Percentiles rank a stretch among this genome's conserved stretches.
phyloP scores from a whole-genome alignment of 768 basidiomycete genomes.

The Hypholoma sublateritium region DNA sequence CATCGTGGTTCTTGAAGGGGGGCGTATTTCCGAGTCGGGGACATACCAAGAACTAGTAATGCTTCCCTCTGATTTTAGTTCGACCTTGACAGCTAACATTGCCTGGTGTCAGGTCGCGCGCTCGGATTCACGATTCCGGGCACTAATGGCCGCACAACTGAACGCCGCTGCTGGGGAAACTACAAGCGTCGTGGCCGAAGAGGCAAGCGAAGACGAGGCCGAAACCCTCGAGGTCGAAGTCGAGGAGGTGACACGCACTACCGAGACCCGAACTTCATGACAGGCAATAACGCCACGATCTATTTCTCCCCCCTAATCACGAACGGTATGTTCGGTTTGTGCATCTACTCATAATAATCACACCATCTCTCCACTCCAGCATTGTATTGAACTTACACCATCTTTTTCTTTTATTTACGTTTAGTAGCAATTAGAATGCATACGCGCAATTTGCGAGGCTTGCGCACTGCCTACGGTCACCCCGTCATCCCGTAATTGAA shows the following conservation, averaged over 20 bases:
- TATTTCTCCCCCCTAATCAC: background rate
- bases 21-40: constrained; percentile 79
- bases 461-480: background rate
- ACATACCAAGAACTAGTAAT: constrained; percentile 73
- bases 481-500: background rate
- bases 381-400: constrained; percentile 13
- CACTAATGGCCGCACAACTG: constrained; percentile 89
- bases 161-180: constrained; percentile 42
- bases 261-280: constrained; percentile 1
- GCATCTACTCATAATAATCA: constrained; percentile 10
- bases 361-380: constrained; percentile 8
- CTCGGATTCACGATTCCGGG: constrained; percentile 76
- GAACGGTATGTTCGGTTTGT: constrained; percentile 11
- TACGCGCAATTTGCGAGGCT: background rate
- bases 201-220: constrained; percentile 11
- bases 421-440: constrained; percentile 9
- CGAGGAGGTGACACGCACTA: background rate
- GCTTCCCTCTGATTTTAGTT: no score
- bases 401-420: constrained; percentile 17
- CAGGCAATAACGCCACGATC: background rate
- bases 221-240: constrained; percentile 8
- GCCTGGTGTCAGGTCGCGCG: constrained; percentile 51
- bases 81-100: background rate
- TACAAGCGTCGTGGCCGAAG: constrained; percentile 11
- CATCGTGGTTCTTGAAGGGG: constrained; percentile 88